Evolutionary conservation across 2,329 filamentous ascomycete species (phyloP), one percentile per base, ranked within the genome.

Genomic region (Paraphaeosphaeria sporulosa): DNA sequence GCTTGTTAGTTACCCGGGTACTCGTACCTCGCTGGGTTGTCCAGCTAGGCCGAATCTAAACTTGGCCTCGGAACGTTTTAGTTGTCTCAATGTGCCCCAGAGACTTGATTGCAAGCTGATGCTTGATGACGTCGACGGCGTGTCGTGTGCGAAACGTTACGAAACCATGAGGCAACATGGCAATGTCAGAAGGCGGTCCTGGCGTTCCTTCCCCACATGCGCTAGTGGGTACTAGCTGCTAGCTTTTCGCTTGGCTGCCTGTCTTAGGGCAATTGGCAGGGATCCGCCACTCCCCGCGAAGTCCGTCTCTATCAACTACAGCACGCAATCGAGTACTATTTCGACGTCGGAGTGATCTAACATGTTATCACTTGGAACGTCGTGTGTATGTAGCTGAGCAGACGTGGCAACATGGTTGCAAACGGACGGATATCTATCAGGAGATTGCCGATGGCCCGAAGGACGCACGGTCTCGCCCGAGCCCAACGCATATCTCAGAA

Each of bases 241-340:
- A 57, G 55, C 25, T 23, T 25, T 19, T 57, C 55, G 55, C 55
- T 57, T 57, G 36, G 55, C 46, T 44, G 17, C 47, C 46, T 36
- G 47, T 36, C 19, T 38, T 34, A 9, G 40, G 34, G 9, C 30
- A 25, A 47, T n/a, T 25, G 19, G 47, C 38, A 51, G 34, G 36
- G 47, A 19, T 57, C 27, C 34, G 15, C 34, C 13, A 51, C 34
- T n/a, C 10, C 9, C n/a, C 9, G 19, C 38, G 15, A n/a, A 25
- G 55, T 21, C 54, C 32, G 43, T 42, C 54, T 40, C 21, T 32
- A 17, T 19, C 44, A 42, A 15, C 54, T 2, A 21, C 21, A 42
- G 19, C 21, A 21, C 43, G 8, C 43, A 23, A 38, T 47, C 17
- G 42, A 46, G 30, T 32, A 12, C 30, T 55, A 17, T 27, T 54